A percentile compares a stretch with the other conserved stretches of the same genome.
These are phyloP conservation scores for Sugiyamaella boreocaroliniensis DNA, from an alignment of 805 yeast genomes.

Conservation along the genomic window DNA sequence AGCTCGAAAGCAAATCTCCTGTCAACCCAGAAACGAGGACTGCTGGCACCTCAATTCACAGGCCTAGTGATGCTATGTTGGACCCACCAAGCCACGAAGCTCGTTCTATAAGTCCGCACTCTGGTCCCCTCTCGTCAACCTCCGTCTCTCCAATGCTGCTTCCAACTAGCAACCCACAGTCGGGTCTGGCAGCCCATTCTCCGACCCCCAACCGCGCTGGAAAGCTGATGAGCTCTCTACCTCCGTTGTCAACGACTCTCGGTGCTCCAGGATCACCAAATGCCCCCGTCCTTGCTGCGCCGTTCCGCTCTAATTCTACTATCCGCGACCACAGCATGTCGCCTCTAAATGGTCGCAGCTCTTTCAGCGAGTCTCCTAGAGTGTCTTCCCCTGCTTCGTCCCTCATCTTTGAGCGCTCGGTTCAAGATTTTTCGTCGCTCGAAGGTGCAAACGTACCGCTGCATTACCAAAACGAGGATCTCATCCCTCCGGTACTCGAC, in stretches of 20 bases:
- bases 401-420: slow-evolving; percentile 59
- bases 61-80: background rate
- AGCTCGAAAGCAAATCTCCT: background rate
- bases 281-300: background rate
- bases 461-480: slow-evolving; percentile 50
- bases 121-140: background rate
- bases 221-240: slow-evolving; percentile 1
- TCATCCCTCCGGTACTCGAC: slow-evolving; percentile 75
- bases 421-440: slow-evolving; percentile 45
- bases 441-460: slow-evolving; percentile 28
- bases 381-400: slow-evolving; percentile 35
- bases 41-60: background rate
- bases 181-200: background rate
- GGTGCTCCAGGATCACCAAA: background rate
- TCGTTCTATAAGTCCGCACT: background rate
- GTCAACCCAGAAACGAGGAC: background rate
- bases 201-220: background rate
- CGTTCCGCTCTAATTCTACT: background rate
- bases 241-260: background rate
- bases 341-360: slow-evolving; percentile 6
- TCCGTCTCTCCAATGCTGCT: background rate
- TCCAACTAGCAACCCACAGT: background rate
- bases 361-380: slow-evolving; percentile 8
- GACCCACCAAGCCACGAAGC: background rate
- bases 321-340: slow-evolving; percentile 10